These are phyloP conservation scores for Euphorbia pulcherrima DNA, from an alignment of 345 rosid species.

Conservation along the genomic window DNA sequence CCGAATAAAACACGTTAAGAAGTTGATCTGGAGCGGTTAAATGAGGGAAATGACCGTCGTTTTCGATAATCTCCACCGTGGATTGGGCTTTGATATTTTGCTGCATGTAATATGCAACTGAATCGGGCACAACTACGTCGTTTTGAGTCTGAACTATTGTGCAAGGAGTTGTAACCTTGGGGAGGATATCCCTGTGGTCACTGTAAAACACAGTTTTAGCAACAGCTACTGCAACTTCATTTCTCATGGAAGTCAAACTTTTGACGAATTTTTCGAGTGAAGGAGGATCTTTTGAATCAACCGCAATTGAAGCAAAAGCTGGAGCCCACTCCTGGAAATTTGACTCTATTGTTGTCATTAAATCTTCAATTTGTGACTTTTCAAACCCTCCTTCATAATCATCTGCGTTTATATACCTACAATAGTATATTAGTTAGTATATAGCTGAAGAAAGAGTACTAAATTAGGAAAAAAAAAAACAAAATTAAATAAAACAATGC, in stretches of 20 bases:
- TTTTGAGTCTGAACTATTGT: constrained; percentile 45
- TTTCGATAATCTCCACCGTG: constrained; percentile 50
- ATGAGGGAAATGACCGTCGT: constrained; percentile 69
- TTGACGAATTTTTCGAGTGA: constrained; percentile 32
- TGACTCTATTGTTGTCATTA: constrained; percentile 46
- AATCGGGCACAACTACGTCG: constrained; percentile 50
- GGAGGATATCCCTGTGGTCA: constrained; percentile 51
- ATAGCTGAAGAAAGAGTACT: not conserved
- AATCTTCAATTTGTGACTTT: constrained; percentile 30
- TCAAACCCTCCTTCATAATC: constrained; percentile 63
- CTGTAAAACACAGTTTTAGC: constrained; percentile 56
- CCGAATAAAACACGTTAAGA: constrained; percentile 38
- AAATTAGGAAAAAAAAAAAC: too few relatives aligned
- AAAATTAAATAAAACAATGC: too few relatives aligned
- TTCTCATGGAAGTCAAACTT: constrained; percentile 45
- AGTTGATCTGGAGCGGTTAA: constrained; percentile 54
- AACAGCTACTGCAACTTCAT: constrained; percentile 49
- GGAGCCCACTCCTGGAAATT: constrained; percentile 48
- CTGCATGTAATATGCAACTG: constrained; percentile 60
- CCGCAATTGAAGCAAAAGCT: constrained; percentile 37
- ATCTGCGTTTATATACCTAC: constrained; percentile 53
- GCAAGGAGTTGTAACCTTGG: constrained; percentile 50
- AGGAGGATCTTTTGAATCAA: constrained; percentile 39
- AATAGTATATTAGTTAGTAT: too few relatives aligned
- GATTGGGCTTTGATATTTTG: constrained; percentile 52